A percentile compares a stretch with the other conserved stretches of the same genome.
phyloP scores from a whole-genome alignment of 176 grass and related monocot genomes.

The Guadua angustifolia region DNA sequence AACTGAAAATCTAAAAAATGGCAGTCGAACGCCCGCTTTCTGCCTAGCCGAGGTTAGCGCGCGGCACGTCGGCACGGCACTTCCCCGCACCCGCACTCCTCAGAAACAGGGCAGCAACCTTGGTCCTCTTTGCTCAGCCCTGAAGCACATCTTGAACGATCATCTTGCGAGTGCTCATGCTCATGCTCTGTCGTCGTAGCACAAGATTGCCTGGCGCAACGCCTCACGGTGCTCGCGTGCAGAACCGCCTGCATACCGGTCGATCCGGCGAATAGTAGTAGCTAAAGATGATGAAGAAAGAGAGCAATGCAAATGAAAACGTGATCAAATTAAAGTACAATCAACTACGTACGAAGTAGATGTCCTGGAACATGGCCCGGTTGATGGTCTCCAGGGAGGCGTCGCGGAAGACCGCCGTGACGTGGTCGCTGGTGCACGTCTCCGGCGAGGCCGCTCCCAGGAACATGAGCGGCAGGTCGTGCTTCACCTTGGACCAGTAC shows the following conservation, averaged over 20 bases:
- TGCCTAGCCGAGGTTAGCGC: too few species aligned
- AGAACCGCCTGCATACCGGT: neutral
- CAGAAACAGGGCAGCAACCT: too few species aligned
- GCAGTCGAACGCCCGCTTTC: too few species aligned
- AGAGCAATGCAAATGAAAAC: neutral
- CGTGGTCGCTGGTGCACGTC: neutral
- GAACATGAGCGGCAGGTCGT: slow-evolving; percentile 18
- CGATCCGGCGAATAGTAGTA: neutral
- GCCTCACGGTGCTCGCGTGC: neutral
- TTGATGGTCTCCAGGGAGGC: slow-evolving; percentile 14
- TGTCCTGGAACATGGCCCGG: slow-evolving; percentile 16
- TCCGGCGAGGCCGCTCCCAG: neutral
- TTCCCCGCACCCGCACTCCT: too few species aligned
- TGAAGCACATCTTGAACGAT: too few species aligned
- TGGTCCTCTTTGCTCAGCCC: too few species aligned
- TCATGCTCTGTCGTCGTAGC: neutral
- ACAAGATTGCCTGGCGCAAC: neutral
- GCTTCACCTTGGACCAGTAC: slow-evolving; percentile 29
- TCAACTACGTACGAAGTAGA: neutral
- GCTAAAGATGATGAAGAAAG: neutral
- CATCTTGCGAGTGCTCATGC: neutral
- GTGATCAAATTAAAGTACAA: neutral
- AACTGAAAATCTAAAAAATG: too few species aligned
- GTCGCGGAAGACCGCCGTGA: neutral
- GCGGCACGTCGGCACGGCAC: too few species aligned